phyloP scores from a whole-genome alignment of 371 early-diverging fungal species.

The Mucor saturninus region DNA sequence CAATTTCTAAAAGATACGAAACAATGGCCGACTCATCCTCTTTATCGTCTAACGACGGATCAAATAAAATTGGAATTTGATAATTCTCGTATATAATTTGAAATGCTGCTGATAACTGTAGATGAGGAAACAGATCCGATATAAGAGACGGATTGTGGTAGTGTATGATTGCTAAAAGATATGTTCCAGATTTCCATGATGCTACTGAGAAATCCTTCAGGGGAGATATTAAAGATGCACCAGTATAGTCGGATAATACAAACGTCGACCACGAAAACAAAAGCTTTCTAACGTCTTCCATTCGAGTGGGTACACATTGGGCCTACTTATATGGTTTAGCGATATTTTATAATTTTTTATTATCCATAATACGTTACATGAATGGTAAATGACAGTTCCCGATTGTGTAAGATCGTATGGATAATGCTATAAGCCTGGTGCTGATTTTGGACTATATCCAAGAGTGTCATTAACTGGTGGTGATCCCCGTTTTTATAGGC shows the following conservation, averaged over 20 bases:
- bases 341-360: background rate
- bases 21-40: background rate
- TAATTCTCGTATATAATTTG: constrained; percentile 30
- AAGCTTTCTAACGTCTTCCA: constrained; percentile 47
- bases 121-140: constrained; percentile 47
- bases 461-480: constrained; percentile 29
- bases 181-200: constrained; percentile 67
- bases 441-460: constrained; percentile 40
- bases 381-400: constrained; percentile 32
- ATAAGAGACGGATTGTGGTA: constrained; percentile 63
- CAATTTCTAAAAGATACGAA: constrained; percentile 2
- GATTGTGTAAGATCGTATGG: constrained; percentile 26
- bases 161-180: constrained; percentile 69
- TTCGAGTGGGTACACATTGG: constrained; percentile 32
- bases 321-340: constrained; percentile 17
- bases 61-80: constrained; percentile 29
- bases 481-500: constrained; percentile 21
- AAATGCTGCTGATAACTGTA: constrained; percentile 15
- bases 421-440: constrained; percentile 32
- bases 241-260: constrained; percentile 60
- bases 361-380: constrained; percentile 28
- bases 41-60: constrained; percentile 5
- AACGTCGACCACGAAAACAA: constrained; percentile 65
- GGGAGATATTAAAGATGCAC: constrained; percentile 49
- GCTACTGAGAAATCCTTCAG: constrained; percentile 56